phyloP scores from a whole-genome alignment of 2,329 filamentous ascomycete genomes.

The Scedosporium boydii region DNA sequence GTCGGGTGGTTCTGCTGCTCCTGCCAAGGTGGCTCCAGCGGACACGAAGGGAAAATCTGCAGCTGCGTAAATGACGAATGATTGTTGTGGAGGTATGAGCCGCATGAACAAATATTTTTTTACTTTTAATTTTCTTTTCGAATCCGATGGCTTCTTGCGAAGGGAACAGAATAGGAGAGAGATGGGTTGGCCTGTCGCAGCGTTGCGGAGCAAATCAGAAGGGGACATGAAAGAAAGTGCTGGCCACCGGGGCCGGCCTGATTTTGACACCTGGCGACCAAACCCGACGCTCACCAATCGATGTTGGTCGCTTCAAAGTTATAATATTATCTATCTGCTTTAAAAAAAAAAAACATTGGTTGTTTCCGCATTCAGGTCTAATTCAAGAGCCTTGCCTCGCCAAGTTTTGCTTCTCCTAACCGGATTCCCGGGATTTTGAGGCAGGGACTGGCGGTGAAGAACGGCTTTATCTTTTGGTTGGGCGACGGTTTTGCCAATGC shows the following conservation, averaged over 20 bases:
- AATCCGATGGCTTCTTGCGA: not conserved
- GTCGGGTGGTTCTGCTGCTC: constrained; percentile 3
- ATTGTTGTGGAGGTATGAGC: not conserved
- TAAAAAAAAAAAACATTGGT: not conserved
- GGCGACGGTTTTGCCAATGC: not conserved
- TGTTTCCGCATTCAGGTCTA: not conserved
- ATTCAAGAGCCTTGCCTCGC: not conserved
- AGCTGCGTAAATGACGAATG: constrained; percentile 6
- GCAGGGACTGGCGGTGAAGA: not conserved
- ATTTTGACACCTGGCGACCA: not conserved
- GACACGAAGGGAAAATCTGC: not conserved
- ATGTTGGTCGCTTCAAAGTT: not conserved
- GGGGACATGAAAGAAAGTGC: not conserved
- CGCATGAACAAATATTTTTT: not conserved
- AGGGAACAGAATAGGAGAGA: not conserved
- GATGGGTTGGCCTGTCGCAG: not conserved
- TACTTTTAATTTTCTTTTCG: not conserved
- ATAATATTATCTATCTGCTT: not conserved
- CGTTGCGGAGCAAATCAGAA: not conserved
- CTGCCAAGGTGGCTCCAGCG: constrained; percentile 12
- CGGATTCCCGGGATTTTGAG: not conserved
- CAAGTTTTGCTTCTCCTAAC: not conserved
- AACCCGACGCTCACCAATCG: too few species aligned
- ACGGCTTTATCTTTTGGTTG: not conserved
- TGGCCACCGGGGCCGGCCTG: not conserved